Percentiles rank a stretch among this genome's conserved stretches.
phyloP scores from a whole-genome alignment of 2,329 filamentous ascomycete genomes.

The Fusarium sp. region DNA sequence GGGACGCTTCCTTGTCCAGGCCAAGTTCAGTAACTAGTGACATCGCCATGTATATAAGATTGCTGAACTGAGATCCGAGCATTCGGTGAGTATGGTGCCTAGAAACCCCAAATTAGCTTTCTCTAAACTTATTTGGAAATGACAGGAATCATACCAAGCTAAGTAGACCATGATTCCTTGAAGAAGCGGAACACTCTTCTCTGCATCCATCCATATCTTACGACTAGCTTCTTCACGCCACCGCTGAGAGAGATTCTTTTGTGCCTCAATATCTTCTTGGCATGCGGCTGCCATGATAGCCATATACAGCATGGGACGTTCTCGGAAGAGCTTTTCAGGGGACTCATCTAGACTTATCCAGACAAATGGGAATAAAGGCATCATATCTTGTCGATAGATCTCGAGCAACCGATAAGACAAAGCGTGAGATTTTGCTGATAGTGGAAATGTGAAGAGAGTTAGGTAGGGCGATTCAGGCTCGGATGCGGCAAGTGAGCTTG shows the following conservation, averaged over 20 bases:
- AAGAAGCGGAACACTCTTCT: constrained; percentile 16
- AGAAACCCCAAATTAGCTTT: too few species aligned
- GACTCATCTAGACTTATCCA: constrained; percentile 3
- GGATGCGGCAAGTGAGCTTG: background rate
- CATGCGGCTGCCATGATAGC: constrained; percentile 26
- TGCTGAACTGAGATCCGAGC: constrained; percentile 17
- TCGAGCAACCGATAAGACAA: constrained; percentile 16
- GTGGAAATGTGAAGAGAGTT: background rate
- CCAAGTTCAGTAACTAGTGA: constrained; percentile 18
- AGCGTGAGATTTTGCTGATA: constrained; percentile 4
- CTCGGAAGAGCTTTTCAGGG: background rate
- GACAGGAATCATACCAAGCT: constrained; percentile 3
- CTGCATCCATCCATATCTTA: constrained; percentile 17
- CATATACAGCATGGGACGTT: constrained; percentile 24
- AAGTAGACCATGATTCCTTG: constrained; percentile 15
- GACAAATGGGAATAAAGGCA: constrained; percentile 24
- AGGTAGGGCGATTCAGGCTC: background rate
- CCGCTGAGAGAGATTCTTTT: constrained; percentile 16
- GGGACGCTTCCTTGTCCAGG: constrained; percentile 2
- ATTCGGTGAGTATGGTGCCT: constrained; percentile 24
- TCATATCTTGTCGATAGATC: constrained; percentile 17
- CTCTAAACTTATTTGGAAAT: fast-evolving
- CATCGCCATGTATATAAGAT: constrained; percentile 28
- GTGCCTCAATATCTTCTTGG: constrained; percentile 9
- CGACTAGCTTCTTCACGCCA: constrained; percentile 22